A percentile compares a stretch with the other conserved stretches of the same genome.
Conservation (phyloP, 495 filamentous ascomycete species). For the Penicillium paxilli region DNA sequence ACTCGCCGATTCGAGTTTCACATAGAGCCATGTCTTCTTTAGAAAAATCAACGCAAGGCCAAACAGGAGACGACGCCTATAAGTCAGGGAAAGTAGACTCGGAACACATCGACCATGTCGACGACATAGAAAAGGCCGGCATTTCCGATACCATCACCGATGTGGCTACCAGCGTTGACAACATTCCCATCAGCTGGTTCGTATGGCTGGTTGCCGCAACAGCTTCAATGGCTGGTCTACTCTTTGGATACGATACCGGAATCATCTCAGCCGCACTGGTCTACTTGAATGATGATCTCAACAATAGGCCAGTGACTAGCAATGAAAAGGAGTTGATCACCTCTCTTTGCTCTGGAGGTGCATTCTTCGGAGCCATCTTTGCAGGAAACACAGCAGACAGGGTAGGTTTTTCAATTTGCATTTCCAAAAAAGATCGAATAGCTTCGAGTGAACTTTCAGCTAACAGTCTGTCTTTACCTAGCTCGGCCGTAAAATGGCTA, state of each 20-base stretch:
- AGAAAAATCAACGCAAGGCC: neutral
- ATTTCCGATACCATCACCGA: neutral
- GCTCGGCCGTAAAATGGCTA: conserved; percentile 50
- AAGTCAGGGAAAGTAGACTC: neutral
- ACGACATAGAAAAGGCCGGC: conserved; percentile 2
- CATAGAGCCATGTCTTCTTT: neutral
- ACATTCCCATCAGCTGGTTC: conserved; percentile 18
- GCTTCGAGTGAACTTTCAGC: neutral
- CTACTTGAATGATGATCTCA: conserved; percentile 36
- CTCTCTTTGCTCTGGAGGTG: conserved; percentile 47
- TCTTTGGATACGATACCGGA: conserved; percentile 51
- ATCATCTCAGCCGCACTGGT: conserved; percentile 50
- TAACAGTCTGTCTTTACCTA: neutral
- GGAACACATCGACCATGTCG: neutral
- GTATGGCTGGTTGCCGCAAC: conserved; percentile 41
- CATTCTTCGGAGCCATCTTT: conserved; percentile 53
- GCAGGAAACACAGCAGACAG: conserved; percentile 52
- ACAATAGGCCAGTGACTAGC: conserved; percentile 24
- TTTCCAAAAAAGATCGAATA: neutral
- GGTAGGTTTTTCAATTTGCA: conserved; percentile 1
- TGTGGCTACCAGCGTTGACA: conserved; percentile 8
- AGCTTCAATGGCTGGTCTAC: conserved; percentile 36
- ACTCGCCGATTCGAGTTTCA: neutral
- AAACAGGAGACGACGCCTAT: neutral
- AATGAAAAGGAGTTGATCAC: conserved; percentile 49